Conservation (phyloP, 495 filamentous ascomycete genomes). For the Letharia lupina region DNA sequence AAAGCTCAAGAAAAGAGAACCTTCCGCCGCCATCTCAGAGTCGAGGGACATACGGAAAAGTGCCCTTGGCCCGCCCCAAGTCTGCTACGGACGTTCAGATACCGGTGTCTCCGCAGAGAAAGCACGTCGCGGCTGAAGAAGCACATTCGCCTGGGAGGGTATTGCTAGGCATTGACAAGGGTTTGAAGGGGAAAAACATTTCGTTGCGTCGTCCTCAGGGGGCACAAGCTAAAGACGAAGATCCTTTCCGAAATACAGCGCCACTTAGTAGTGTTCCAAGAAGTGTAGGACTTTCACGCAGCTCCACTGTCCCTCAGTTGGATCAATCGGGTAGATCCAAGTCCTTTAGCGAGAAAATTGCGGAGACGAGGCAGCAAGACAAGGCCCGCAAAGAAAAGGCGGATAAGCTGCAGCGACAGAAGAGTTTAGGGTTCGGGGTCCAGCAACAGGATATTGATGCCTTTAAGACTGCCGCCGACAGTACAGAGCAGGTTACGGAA, state of each 20-base stretch:
- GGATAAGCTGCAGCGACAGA: slow-evolving; percentile 48
- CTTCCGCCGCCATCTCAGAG: slow-evolving; percentile 10
- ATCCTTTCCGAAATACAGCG: slow-evolving; percentile 29
- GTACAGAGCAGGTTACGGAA: slow-evolving; percentile 29
- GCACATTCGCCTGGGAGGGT: slow-evolving; percentile 73
- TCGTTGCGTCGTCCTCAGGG: slow-evolving; percentile 68
- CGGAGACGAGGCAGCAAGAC: slow-evolving; percentile 50
- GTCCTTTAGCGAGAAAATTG: slow-evolving; percentile 82
- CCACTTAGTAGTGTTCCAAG: slow-evolving; percentile 17
- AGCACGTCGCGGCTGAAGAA: slow-evolving; percentile 37
- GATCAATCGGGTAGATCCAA: slow-evolving; percentile 36
- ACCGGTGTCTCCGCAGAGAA: slow-evolving; percentile 66
- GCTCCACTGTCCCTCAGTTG: background rate
- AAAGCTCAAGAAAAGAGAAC: slow-evolving; percentile 21
- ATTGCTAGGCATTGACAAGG: slow-evolving; percentile 83
- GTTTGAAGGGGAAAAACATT: slow-evolving; percentile 69
- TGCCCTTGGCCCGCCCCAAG: slow-evolving; percentile 5
- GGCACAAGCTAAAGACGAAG: slow-evolving; percentile 31
- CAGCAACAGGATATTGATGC: slow-evolving; percentile 56
- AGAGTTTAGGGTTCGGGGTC: slow-evolving; percentile 67
- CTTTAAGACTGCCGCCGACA: slow-evolving; percentile 50
- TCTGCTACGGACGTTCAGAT: slow-evolving; percentile 53
- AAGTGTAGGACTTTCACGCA: background rate
- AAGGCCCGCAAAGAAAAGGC: slow-evolving; percentile 41
- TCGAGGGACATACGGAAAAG: background rate